Evolutionary conservation across 768 basidiomycete species (phyloP).

Genomic region (Suillus fuscotomentosus): DNA sequence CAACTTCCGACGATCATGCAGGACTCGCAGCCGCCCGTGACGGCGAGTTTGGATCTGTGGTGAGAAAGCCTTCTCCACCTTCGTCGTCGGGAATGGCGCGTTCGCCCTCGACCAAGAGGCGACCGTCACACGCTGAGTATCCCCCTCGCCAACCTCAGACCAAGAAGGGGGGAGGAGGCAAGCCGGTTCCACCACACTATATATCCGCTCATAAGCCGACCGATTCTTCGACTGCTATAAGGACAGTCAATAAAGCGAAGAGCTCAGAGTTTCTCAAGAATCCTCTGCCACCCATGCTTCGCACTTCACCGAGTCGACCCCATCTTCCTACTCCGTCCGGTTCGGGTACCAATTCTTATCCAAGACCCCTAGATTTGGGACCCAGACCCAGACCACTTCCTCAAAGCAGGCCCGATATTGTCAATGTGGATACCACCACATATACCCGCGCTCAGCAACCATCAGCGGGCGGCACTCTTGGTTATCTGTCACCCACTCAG

Average conservation of each 20-base stretch:
- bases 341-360: constrained; percentile 11
- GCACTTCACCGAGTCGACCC: constrained; percentile 28
- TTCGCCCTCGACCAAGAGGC: constrained; percentile 20
- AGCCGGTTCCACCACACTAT: constrained; percentile 19
- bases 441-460: constrained; percentile 16
- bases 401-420: constrained; percentile 19
- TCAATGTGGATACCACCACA: constrained; percentile 18
- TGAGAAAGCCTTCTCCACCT: constrained; percentile 14
- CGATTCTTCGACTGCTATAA: constrained; percentile 32
- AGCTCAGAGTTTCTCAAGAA: constrained; percentile 29
- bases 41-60: constrained; percentile 12
- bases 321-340: constrained; percentile 23
- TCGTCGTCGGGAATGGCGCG: constrained; percentile 8
- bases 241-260: constrained; percentile 24
- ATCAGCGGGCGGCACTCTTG: constrained; percentile 16
- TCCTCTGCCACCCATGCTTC: constrained; percentile 21
- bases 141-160: constrained; percentile 19
- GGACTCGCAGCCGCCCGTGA: constrained; percentile 14
- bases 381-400: constrained; percentile 28
- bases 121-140: constrained; percentile 19
- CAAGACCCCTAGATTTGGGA: constrained; percentile 19
- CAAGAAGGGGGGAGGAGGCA: constrained; percentile 22
- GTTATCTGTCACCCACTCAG: constrained; percentile 43
- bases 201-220: constrained; percentile 29
- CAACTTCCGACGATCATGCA: constrained; percentile 21